phyloP scores from a whole-genome alignment of 768 basidiomycete species.

The Mycena galopus region DNA sequence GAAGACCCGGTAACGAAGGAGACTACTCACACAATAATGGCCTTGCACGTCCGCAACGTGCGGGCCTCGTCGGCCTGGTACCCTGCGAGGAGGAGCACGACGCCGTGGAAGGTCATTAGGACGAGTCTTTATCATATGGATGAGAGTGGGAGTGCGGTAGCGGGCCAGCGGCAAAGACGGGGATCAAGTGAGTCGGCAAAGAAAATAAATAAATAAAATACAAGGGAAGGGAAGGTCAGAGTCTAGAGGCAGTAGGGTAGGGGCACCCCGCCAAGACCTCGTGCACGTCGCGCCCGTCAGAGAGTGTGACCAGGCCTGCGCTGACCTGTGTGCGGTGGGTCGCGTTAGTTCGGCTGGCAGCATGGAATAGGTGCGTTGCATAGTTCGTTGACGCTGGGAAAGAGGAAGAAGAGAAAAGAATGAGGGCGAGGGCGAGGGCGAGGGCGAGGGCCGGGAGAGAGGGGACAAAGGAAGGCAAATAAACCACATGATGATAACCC shows the following conservation, averaged over 20 bases:
- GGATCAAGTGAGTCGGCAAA: not conserved
- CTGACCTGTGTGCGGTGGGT: slow-evolving; percentile 16
- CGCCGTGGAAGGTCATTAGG: slow-evolving; percentile 84
- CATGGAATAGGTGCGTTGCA: too few relatives aligned
- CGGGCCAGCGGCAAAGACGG: not conserved
- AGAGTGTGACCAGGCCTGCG: slow-evolving; percentile 21
- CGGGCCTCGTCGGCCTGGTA: slow-evolving; percentile 81
- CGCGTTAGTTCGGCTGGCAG: too few relatives aligned
- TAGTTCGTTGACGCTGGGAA: not conserved
- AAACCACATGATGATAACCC: not conserved
- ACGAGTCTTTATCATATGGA: slow-evolving; percentile 63
- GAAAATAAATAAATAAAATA: not conserved
- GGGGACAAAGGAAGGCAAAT: not conserved
- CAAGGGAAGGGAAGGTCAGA: not conserved
- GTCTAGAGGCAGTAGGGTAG: not conserved
- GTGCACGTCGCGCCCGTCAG: slow-evolving; percentile 71
- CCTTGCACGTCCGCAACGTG: slow-evolving; percentile 71
- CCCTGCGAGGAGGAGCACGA: slow-evolving; percentile 77
- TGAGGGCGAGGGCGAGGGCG: too few relatives aligned
- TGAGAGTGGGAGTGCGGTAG: not conserved
- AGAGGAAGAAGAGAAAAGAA: not conserved
- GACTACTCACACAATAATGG: slow-evolving; percentile 68
- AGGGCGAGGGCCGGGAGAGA: too few relatives aligned
- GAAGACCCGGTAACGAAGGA: not conserved
- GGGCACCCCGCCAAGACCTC: slow-evolving; percentile 78